Base-by-base conservation (phyloP, 768 basidiomycete species). In the Boletellus emodensis region DNA sequence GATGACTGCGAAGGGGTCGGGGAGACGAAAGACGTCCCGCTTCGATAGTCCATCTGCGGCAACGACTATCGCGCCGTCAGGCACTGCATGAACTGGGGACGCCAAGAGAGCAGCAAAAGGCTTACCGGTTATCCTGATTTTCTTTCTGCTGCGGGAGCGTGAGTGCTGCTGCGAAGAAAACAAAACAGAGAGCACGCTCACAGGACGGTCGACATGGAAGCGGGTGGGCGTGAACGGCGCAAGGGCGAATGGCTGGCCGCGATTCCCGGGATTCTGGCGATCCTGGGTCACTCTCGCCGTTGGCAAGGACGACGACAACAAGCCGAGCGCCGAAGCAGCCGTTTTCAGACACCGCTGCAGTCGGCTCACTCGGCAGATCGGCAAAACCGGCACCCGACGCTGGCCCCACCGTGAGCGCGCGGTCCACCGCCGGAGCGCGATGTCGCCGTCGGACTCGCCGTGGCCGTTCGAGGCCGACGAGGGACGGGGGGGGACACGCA, bases 1-100 rank as follows among this genome's bases (percentile, higher is more conserved):
- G 68, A 99, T 88, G 62, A 99, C 94, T 6, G 96, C 95, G 67
- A 98, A 97, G 5, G 96, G 95, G 71, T 98, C 94, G 3, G 95
- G 96, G 6, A 97, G 84, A 46, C 94, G 84, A 67, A 96, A 94
- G 47, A 95, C 92, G 75, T 96, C 93, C 50, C 93, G 88, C 74
- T 95, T 96, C 41, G 87, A 87, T 17, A 96, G 74, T 13, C 88
- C 88, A 72, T 96, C 94, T 40, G 93, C 96, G 49, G 96, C 95
- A 55, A 99, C 94, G 55, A 94, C 94, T 96, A 60, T 28, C 4
- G 49, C 44, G 48, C 3, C 45, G 52, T 56, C 17, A 51, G 34
- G 46, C 41, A 26, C 44, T 48, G 18, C n/a, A 37, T 18, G 38
- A 18, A 26, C n/a, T 22, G 8, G 12, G 20, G 39, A 42, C 20